Base-by-base conservation (phyloP, 2,329 filamentous ascomycete species). In the Pestalotiopsis fici region DNA sequence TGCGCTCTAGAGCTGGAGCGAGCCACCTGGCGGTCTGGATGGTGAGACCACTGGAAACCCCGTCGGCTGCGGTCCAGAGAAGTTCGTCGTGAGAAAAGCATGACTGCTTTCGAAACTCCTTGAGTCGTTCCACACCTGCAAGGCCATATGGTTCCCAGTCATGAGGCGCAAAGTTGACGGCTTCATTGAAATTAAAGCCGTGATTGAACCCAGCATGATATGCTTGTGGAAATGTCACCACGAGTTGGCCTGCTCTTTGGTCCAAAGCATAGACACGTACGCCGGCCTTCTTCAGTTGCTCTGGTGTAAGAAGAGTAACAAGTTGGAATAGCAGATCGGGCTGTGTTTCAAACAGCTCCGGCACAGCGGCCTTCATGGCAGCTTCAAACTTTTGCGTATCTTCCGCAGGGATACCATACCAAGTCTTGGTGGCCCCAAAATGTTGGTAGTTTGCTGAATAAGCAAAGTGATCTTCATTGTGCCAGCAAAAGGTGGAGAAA, bases 151-250 rank as follows among this genome's bases (percentile, higher is more conserved):
- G 94, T 75, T 99, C 96, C 96, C 96, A 99, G 74, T 99, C 96
- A 31, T 85, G 86, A 0, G 96, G 96, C 0, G 96, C 96, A 80
- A 99, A 99, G 77, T 99, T 99, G 73, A 99, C 96, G 4, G 96
- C 96, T 78, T 99, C 96, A 73, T 99, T 99, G 80, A 98, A 97
- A 77, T 99, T 99, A 83, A 99, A 99, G 0, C 93, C 96, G 74
- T 99, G 96, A 74, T 99, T 99, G 82, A 99, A 99, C 0, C 96
- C 96, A 5, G 96, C 95, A 77, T 99, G 96, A 74, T 98, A 99
- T 0, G 96, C 96, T 77, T 97, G 93, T 0, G 96, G 96, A 74
- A 98, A 99, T 0, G 96, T 99, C 70, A 99, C 91, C 70, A 99
- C 95, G 71, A 99, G 93, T 76, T 99, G 94, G 4, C 96, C 96